Base-by-base conservation (phyloP, 1,284 basidiomycete species). In the Hemileia vastatrix region DNA sequence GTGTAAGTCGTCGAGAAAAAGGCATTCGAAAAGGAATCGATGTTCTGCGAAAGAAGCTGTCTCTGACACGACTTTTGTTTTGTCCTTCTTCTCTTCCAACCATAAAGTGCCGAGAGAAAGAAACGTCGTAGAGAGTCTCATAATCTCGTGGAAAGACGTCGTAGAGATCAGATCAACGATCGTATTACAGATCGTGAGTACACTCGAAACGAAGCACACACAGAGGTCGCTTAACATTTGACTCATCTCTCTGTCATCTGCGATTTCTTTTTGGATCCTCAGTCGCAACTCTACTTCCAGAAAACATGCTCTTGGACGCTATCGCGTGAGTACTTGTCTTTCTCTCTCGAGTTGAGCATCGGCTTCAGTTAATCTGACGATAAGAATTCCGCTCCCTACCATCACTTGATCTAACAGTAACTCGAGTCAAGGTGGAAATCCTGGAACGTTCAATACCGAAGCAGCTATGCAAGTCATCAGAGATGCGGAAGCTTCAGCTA, bases 121-220 rank as follows among this genome's bases (percentile, higher is more conserved):
- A 63, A 66, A 40, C 64, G 66, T 24, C 64, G 72, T 24, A 67
- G 72, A 13, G 72, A 72, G 44, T 72, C 71, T 0, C 72, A 74
- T 64, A 74, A 74, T 56, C 70, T 69, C 23, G 72, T 74, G 33
- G 72, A 74, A 58, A 66, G 72, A 24, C 68, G 72, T 6, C 63
- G 72, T 27, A 51, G 72, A 9, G 72, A 74, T 63, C 68, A 68
- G 55, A 74, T 74, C 65, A 74, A 74, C 57, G 71, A 72, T 57
- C 68, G 70, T 57, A 74, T 74, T 44, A 70, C 71, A n/a, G n/a
- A n/a, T n/a, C n/a, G n/a, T n/a, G n/a, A n/a, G n/a, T n/a, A n/a
- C n/a, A n/a, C n/a, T n/a, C n/a, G 72, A 23, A 23, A n/a, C 50
- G 15, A 27, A 27, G 36, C 36, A 15, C 36, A 40, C 15, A 15